A percentile compares a stretch with the other conserved stretches of the same genome.
Conservation (phyloP, 2,329 filamentous ascomycete genomes). For the Mariannaea sp. region DNA sequence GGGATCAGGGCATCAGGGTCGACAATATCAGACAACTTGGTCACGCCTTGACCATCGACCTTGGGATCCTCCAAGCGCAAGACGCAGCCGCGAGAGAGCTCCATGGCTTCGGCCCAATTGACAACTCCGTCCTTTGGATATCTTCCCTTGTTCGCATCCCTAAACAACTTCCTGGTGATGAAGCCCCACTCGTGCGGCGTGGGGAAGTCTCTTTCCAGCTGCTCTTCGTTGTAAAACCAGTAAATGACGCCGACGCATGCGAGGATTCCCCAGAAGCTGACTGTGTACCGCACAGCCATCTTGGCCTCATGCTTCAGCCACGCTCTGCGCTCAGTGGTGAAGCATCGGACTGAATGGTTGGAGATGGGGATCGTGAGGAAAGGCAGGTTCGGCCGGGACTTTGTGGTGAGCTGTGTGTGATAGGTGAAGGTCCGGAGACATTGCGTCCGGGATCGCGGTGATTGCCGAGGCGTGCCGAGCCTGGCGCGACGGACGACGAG, state of each 20-base stretch:
- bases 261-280: conserved; percentile 68
- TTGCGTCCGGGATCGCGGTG: conserved; percentile 24
- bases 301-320: conserved; percentile 74
- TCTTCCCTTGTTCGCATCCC: conserved; percentile 65
- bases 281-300: conserved; percentile 69
- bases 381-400: conserved; percentile 46
- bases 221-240: conserved; percentile 73
- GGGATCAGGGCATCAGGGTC: conserved; percentile 70
- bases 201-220: conserved; percentile 74
- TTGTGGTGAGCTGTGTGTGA: conserved; percentile 39
- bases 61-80: conserved; percentile 70
- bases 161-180: conserved; percentile 69
- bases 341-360: conserved; percentile 66
- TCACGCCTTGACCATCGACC: conserved; percentile 69
- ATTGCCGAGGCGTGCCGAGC: conserved; percentile 23
- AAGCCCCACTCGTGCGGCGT: conserved; percentile 84
- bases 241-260: conserved; percentile 64
- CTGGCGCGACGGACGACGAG: conserved; percentile 41
- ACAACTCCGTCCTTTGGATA: conserved; percentile 57
- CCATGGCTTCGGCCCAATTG: conserved; percentile 72
- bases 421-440: conserved; percentile 37
- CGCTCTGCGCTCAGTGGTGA: conserved; percentile 77
- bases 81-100: conserved; percentile 63
- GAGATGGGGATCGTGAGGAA: conserved; percentile 56
- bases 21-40: conserved; percentile 62